Evolutionary conservation across 495 filamentous ascomycete species (phyloP).

Genomic region (Annulohypoxylon moriforme): DNA sequence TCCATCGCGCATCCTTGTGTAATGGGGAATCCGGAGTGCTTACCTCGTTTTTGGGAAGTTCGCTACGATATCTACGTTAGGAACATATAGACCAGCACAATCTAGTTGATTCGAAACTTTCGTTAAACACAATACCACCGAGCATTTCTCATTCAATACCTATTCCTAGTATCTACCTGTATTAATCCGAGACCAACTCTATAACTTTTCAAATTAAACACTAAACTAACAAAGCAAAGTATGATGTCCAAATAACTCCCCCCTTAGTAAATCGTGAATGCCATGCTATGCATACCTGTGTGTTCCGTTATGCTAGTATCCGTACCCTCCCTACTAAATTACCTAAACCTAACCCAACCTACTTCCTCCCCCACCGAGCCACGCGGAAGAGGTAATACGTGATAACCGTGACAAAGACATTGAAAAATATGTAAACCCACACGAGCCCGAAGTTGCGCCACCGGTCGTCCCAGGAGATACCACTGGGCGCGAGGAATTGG

Average conservation of each 20-base stretch:
- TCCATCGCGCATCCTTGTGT: not conserved
- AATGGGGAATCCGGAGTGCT: not conserved
- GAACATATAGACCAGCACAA: too few relatives aligned
- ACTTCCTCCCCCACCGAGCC: constrained; percentile 2
- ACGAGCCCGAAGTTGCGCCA: constrained; percentile 9
- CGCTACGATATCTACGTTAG: not conserved
- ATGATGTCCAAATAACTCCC: not conserved
- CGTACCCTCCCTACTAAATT: too few relatives aligned
- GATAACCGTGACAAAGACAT: not conserved
- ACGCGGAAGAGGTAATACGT: constrained; percentile 11
- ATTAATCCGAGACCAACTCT: too few relatives aligned
- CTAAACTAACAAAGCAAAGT: not conserved
- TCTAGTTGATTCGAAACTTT: not conserved
- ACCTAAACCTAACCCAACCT: not conserved
- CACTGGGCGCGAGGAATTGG: not conserved
- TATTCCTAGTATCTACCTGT: not conserved
- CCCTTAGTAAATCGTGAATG: not conserved
- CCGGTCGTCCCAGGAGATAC: not conserved
- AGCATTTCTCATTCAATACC: not conserved
- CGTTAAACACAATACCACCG: not conserved
- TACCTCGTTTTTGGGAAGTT: not conserved
- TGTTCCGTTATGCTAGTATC: too few relatives aligned
- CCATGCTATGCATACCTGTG: not conserved
- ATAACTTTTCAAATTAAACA: not conserved
- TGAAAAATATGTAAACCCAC: constrained; percentile 12